Evolutionary conservation across 495 filamentous ascomycete species (phyloP), one percentile per base, ranked within the genome.

Genomic region (Lasiosphaeria miniovina): DNA sequence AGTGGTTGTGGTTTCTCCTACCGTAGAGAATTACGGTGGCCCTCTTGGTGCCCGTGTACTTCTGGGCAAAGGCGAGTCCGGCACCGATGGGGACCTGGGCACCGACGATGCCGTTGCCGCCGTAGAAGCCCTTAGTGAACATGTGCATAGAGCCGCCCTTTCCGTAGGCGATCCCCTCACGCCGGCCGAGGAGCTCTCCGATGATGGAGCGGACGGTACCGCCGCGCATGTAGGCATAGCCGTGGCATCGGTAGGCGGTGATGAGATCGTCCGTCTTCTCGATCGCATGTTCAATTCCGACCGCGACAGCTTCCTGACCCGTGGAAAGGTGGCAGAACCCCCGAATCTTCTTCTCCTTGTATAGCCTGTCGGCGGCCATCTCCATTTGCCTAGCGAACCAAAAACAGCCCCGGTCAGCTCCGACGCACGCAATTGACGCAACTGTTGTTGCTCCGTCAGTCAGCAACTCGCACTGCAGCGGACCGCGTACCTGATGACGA

Each of bases 61-160:
- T 87, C 80, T 98, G 92, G 49, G 94, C 95, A 67, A 98, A 98
- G 63, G 91, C 94, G 57, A 98, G 85, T 70, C 94, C 94, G 59
- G 95, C 93, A 75, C 94, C 94, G 60, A 98, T 92, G 57, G 94
- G 95, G 40, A 98, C 94, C 82, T 98, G 94, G 62, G 94, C 94
- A 76, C 94, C 94, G 73, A 98, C 94, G 65, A 98, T 98, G 77
- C 94, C 94, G 76, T 98, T 98, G 66, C 94, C 94, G 70, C 94
- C 94, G 72, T 91, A 98, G 83, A 98, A 98, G 63, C 92, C 91
- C 75, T 90, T 90, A 67, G 93, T 81, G 83, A 98, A 98, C 94
- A 98, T 98, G 82, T 98, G 94, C 94, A 98, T 98, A 58, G 90
- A 96, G 64, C 94, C 94, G 69, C 94, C 94, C 84, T 98, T 98